A percentile compares a stretch with the other conserved stretches of the same genome.
These are phyloP conservation scores for Chaetoceros tenuissimus DNA, from an alignment of 108 stramenopile species.

Conservation along the genomic window DNA sequence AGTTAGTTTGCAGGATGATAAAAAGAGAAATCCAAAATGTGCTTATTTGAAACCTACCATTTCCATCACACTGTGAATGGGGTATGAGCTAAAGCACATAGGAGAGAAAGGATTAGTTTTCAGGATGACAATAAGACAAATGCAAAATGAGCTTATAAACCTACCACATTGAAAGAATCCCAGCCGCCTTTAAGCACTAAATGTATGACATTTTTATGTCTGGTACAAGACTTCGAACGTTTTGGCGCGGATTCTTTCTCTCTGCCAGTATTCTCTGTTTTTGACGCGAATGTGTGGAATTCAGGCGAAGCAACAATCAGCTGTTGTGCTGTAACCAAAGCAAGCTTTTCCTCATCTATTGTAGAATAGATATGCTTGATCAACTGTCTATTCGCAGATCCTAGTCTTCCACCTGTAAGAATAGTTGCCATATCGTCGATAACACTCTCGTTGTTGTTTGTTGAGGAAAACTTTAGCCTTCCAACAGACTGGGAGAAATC, in stretches of 20 bases:
- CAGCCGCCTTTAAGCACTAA: conserved; percentile 21
- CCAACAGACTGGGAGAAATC: background rate
- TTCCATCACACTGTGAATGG: conserved; percentile 2
- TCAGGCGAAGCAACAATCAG: background rate
- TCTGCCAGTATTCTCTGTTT: background rate
- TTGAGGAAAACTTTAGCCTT: background rate
- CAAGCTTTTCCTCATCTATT: background rate
- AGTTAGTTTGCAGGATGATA: conserved; percentile 9
- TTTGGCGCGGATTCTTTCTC: background rate
- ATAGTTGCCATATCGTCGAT: conserved; percentile 17
- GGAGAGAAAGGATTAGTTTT: too few relatives aligned
- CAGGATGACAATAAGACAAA: too few relatives aligned
- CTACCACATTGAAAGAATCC: conserved; percentile 27
- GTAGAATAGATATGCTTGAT: background rate
- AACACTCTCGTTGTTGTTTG: conserved; percentile 1
- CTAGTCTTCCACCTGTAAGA: conserved; percentile 14
- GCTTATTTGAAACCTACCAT: too few relatives aligned
- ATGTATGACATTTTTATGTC: conserved; percentile 30
- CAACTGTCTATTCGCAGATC: background rate
- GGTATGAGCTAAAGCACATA: too few relatives aligned
- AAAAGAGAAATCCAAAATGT: conserved; percentile 10
- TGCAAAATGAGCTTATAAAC: too few relatives aligned
- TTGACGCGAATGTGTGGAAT: background rate
- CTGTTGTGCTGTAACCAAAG: background rate
- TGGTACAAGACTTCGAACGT: background rate